phyloP scores from a whole-genome alignment of 495 filamentous ascomycete genomes.

The Aspergillus asperescens region DNA sequence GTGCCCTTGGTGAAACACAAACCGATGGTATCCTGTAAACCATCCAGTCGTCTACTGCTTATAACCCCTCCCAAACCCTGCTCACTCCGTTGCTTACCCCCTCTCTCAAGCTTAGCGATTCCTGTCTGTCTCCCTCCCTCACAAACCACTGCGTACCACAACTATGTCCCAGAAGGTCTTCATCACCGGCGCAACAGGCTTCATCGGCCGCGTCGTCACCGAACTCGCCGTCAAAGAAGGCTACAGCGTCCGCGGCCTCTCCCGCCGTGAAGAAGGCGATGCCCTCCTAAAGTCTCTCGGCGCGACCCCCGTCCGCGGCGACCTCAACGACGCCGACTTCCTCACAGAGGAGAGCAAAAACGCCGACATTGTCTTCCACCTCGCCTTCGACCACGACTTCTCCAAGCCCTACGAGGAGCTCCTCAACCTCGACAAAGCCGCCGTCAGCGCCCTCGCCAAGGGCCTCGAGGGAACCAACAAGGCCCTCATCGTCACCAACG shows the following conservation, averaged over 20 bases:
- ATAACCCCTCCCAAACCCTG: too few relatives aligned
- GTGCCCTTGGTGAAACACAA: too few relatives aligned
- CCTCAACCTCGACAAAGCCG: slow-evolving; percentile 24
- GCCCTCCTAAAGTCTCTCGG: slow-evolving; percentile 25
- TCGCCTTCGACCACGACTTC: slow-evolving; percentile 45
- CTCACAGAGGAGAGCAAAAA: slow-evolving; percentile 31
- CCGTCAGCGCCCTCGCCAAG: slow-evolving; percentile 34
- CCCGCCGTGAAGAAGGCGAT: slow-evolving; percentile 33
- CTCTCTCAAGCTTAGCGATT: too few relatives aligned
- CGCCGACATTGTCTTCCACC: slow-evolving; percentile 42
- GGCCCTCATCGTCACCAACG: slow-evolving; percentile 38
- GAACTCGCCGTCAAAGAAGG: slow-evolving; percentile 36
- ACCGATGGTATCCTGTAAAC: too few relatives aligned
- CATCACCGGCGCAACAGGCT: slow-evolving; percentile 46
- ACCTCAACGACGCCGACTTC: slow-evolving; percentile 31
- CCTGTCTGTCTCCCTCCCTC: too few relatives aligned
- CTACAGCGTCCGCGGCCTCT: slow-evolving; percentile 41
- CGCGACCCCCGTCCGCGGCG: slow-evolving; percentile 30
- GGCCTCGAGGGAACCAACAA: slow-evolving; percentile 7
- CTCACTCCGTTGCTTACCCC: too few relatives aligned
- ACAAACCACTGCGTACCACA: too few relatives aligned
- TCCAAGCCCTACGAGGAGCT: slow-evolving; percentile 28
- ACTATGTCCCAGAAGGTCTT: slow-evolving; percentile 29
- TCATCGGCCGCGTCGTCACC: slow-evolving; percentile 39
- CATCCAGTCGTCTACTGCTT: too few relatives aligned